Evolutionary conservation across 2,329 filamentous ascomycete species (phyloP).

Genomic region (Penicillium corylophilum): DNA sequence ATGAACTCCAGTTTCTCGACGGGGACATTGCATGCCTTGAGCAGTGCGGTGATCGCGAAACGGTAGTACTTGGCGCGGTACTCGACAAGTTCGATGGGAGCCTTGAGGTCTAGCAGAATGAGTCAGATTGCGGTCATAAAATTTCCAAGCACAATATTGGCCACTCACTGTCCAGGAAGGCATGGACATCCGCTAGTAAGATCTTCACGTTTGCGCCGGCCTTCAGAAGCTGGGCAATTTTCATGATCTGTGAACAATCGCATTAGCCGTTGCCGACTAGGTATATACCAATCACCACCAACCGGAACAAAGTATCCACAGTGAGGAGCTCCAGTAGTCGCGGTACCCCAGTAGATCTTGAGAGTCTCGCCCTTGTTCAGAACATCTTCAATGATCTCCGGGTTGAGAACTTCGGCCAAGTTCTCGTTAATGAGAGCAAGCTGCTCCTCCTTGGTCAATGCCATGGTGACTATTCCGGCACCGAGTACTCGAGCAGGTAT

Average conservation of each 20-base stretch:
- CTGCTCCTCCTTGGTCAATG: neutral
- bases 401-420: slow-evolving; percentile 77
- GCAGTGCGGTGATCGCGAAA: slow-evolving; percentile 69
- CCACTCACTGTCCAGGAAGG: slow-evolving; percentile 43
- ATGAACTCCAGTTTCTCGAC: slow-evolving; percentile 80
- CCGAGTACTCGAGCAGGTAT: neutral
- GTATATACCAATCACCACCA: neutral
- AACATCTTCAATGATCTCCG: slow-evolving; percentile 47
- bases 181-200: slow-evolving; percentile 66
- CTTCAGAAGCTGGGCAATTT: slow-evolving; percentile 82
- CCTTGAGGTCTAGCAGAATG: slow-evolving; percentile 54
- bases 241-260: slow-evolving; percentile 55
- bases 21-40: slow-evolving; percentile 75
- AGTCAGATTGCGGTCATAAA: neutral
- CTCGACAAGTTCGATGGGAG: slow-evolving; percentile 82
- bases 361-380: slow-evolving; percentile 31
- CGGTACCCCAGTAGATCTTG: slow-evolving; percentile 50
- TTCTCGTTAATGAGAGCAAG: slow-evolving; percentile 65
- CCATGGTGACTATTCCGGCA: neutral
- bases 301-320: slow-evolving; percentile 81
- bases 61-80: slow-evolving; percentile 82
- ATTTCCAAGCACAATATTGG: neutral
- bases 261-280: neutral
- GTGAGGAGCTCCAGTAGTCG: slow-evolving; percentile 83
- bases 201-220: slow-evolving; percentile 82